phyloP scores from a whole-genome alignment of 179 eudicot genomes.

The Monotropa hypopitys region DNA sequence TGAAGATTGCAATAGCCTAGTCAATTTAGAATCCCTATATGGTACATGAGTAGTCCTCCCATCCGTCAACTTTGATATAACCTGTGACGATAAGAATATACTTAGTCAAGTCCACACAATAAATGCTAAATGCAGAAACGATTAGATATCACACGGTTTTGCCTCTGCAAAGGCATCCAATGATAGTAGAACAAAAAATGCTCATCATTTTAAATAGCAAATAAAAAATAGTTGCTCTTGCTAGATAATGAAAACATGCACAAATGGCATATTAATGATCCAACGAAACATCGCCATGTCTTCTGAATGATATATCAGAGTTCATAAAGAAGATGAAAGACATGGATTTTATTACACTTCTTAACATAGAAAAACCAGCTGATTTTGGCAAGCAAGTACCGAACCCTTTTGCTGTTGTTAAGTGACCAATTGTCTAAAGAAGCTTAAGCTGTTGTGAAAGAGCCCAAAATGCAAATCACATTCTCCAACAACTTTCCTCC shows the following conservation, averaged over 20 bases:
- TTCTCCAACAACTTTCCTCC: background rate
- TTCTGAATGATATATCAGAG: background rate
- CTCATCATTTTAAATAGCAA: too few relatives aligned
- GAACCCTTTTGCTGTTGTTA: background rate
- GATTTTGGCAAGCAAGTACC: background rate
- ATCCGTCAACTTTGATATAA: slow-evolving; percentile 90
- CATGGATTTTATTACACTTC: background rate
- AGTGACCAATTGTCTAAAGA: background rate
- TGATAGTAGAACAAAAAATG: background rate
- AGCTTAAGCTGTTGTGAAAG: background rate
- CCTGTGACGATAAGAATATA: slow-evolving; percentile 33
- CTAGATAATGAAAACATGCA: too few relatives aligned
- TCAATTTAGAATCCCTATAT: slow-evolving; percentile 90
- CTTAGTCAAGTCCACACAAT: background rate
- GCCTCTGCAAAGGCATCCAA: background rate
- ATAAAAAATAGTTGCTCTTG: too few relatives aligned
- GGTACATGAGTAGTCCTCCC: slow-evolving; percentile 85
- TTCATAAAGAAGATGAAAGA: background rate
- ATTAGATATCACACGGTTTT: background rate
- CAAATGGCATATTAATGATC: background rate
- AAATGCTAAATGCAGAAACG: background rate
- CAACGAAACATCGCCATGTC: too few relatives aligned
- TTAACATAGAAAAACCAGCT: background rate
- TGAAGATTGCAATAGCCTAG: slow-evolving; percentile 96
- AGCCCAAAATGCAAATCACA: background rate